Percentiles rank a stretch among this genome's conserved stretches.
These are phyloP conservation scores for Candida ortonii DNA, from an alignment of 805 yeast species.

Conservation along the genomic window DNA sequence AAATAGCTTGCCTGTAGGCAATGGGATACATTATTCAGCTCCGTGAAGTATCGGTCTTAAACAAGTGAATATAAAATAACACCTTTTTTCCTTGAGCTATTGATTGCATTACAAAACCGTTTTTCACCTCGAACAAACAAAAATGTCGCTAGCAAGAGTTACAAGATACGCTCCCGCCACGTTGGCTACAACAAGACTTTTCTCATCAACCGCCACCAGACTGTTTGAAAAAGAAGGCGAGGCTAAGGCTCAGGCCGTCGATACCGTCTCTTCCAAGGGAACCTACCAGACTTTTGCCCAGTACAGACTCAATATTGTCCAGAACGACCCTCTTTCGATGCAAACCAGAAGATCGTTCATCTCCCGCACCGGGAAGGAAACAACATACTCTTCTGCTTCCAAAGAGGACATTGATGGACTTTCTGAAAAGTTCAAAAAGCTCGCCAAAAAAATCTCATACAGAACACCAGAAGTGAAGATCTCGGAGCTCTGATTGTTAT, in stretches of 20 bases:
- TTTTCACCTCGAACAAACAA: background rate
- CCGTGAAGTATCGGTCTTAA: no score
- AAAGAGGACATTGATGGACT: constrained; percentile 5
- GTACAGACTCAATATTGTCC: constrained; percentile 28
- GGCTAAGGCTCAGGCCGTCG: constrained; percentile 19
- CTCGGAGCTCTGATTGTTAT: constrained; percentile 5
- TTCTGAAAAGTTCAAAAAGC: constrained; percentile 20
- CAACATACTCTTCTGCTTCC: constrained; percentile 2
- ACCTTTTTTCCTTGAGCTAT: no score
- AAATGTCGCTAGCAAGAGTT: background rate
- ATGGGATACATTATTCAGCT: no score
- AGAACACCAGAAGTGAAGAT: constrained; percentile 13
- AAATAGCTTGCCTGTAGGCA: no score
- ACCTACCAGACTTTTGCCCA: constrained; percentile 28
- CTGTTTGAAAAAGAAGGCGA: constrained; percentile 23
- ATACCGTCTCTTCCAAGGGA: constrained; percentile 15
- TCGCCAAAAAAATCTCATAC: constrained; percentile 28
- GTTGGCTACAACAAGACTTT: constrained; percentile 11
- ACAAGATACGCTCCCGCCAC: background rate
- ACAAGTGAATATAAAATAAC: no score
- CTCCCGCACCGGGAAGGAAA: constrained; percentile 10
- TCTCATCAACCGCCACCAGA: constrained; percentile 16
- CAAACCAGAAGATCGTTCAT: constrained; percentile 27
- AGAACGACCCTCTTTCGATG: constrained; percentile 26
- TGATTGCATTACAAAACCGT: no score